A percentile compares a stretch with the other conserved stretches of the same genome.
Conservation (phyloP, 768 basidiomycete species). For the Russula compacta region DNA sequence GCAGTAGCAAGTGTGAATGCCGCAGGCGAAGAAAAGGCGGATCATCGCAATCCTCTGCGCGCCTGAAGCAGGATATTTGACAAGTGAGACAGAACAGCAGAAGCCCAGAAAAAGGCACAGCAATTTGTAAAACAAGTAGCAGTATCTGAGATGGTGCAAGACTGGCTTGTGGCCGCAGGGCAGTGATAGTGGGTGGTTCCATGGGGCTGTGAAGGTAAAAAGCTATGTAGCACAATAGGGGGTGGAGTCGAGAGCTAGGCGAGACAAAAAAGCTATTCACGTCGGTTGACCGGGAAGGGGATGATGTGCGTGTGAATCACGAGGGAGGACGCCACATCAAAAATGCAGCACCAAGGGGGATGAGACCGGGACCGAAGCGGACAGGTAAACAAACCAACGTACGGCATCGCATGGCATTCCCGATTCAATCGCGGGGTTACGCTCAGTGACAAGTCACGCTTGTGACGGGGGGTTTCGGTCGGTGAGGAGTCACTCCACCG, state of each 20-base stretch:
- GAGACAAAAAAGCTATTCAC: neutral
- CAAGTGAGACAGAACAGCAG: neutral
- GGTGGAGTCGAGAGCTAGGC: neutral
- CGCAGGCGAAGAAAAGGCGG: neutral
- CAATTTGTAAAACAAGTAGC: too few relatives aligned
- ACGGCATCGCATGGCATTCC: neutral
- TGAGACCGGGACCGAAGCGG: constrained; percentile 10
- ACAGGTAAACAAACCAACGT: neutral
- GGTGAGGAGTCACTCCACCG: constrained; percentile 24
- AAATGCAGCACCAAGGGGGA: neutral
- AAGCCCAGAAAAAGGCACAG: neutral
- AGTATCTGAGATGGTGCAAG: neutral
- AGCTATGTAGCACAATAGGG: too few relatives aligned
- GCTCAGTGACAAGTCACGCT: constrained; percentile 2
- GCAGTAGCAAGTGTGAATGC: neutral
- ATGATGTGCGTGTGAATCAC: neutral
- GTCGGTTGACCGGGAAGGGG: neutral
- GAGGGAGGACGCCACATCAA: constrained; percentile 16
- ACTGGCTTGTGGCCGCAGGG: neutral
- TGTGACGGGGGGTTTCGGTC: constrained; percentile 25
- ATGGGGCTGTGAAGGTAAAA: neutral
- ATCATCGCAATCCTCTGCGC: neutral
- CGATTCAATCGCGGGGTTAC: constrained; percentile 16
- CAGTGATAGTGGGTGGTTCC: neutral
- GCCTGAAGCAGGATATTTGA: neutral